phyloP scores from a whole-genome alignment of 1,284 basidiomycete species.

The Phellopilus nigrolimitatus region DNA sequence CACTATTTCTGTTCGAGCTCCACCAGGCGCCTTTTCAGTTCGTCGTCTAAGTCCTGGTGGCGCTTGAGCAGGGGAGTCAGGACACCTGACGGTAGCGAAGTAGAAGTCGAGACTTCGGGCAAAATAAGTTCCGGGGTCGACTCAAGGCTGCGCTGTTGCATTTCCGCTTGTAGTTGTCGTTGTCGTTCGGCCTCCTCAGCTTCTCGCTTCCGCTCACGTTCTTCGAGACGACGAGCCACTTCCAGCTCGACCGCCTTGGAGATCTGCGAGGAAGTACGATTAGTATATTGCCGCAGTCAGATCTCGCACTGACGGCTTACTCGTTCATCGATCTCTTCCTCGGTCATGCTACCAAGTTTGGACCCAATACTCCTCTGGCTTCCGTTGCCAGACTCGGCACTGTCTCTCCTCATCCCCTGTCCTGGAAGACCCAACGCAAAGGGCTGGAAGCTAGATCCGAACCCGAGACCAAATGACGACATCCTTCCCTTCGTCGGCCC shows the following conservation, averaged over 20 bases:
- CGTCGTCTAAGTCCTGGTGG: slow-evolving; percentile 61
- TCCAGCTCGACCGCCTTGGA: slow-evolving; percentile 67
- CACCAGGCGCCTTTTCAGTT: slow-evolving; percentile 54
- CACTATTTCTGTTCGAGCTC: slow-evolving; percentile 71
- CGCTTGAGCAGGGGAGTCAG: slow-evolving; percentile 56
- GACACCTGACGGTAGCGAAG: slow-evolving; percentile 46
- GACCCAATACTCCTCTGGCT: slow-evolving; percentile 9
- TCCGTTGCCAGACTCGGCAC: slow-evolving; percentile 4
- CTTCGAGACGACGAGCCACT: slow-evolving; percentile 60
- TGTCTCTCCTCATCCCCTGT: slow-evolving; percentile 16
- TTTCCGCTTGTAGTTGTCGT: slow-evolving; percentile 19
- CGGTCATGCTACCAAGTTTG: slow-evolving; percentile 37
- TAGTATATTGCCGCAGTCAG: too few relatives aligned
- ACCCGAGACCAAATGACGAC: slow-evolving; percentile 14
- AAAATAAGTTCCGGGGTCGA: slow-evolving; percentile 14
- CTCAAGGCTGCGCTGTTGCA: slow-evolving; percentile 15
- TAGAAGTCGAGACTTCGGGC: slow-evolving; percentile 17
- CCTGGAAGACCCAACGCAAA: slow-evolving; percentile 10
- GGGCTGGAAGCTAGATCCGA: slow-evolving; percentile 10
- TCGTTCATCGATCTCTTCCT: slow-evolving; percentile 67
- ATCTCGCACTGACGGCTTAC: too few relatives aligned
- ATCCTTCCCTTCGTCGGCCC: slow-evolving; percentile 16
- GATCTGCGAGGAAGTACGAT: slow-evolving; percentile 43
- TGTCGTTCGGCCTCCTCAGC: slow-evolving; percentile 28
- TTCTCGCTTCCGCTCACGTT: slow-evolving; percentile 45